phyloP scores from a whole-genome alignment of 2,329 filamentous ascomycete species.

The Stagonosporopsis cucurbitacearum region DNA sequence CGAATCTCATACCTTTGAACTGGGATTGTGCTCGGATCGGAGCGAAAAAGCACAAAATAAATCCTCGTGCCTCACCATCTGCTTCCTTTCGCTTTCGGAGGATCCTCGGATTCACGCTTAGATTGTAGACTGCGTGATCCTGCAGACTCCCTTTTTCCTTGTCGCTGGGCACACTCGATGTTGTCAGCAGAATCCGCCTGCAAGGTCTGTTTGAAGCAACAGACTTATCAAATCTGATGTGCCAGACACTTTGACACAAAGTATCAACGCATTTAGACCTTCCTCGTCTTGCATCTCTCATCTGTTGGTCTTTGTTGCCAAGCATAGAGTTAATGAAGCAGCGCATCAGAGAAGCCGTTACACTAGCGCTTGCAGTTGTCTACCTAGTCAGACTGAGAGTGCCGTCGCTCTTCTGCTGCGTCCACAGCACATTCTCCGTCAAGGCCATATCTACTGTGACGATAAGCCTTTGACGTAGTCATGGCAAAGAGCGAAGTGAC shows the following conservation, averaged over 20 bases:
- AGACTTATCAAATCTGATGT: too few species aligned
- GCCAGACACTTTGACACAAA: too few species aligned
- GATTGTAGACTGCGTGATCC: background rate
- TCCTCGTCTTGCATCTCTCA: background rate
- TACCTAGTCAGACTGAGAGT: too few species aligned
- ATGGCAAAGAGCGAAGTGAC: too few species aligned
- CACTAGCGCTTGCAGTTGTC: too few species aligned
- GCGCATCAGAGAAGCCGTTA: too few species aligned
- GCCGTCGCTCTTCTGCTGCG: too few species aligned
- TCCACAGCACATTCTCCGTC: too few species aligned
- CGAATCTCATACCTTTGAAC: constrained; percentile 7
- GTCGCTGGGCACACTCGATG: background rate
- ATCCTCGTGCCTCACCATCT: background rate
- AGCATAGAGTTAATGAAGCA: too few species aligned
- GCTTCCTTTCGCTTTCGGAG: background rate
- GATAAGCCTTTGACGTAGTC: too few species aligned
- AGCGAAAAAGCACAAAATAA: constrained; percentile 13
- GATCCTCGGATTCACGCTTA: background rate
- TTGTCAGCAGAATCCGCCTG: background rate
- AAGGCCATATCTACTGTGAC: too few species aligned
- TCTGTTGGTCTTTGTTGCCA: background rate
- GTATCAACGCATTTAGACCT: background rate
- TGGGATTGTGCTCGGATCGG: constrained; percentile 2
- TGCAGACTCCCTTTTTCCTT: background rate
- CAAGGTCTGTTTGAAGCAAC: background rate